Percentiles rank a stretch among this genome's conserved stretches.
Evolutionary conservation across 495 filamentous ascomycete species (phyloP).

Genomic region (Hypoxylon rickii): DNA sequence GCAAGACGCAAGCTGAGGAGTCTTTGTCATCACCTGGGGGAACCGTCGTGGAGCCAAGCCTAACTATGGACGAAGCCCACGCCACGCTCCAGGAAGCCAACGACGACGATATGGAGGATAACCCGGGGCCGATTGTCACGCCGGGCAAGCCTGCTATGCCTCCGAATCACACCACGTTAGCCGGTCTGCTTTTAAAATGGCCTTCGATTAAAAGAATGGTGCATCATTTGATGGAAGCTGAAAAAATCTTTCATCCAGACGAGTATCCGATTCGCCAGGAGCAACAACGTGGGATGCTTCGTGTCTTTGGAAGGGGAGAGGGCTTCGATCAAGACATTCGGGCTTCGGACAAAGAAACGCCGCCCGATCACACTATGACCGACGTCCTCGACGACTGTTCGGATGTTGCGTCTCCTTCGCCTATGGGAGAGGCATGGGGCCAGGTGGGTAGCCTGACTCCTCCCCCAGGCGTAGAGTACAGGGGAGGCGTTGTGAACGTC

Average conservation of each 20-base stretch:
- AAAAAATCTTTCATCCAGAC: constrained; percentile 65
- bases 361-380: constrained; percentile 37
- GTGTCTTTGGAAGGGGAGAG: constrained; percentile 80
- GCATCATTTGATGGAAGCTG: constrained; percentile 44
- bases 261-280: constrained; percentile 71
- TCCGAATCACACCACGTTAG: constrained; percentile 78
- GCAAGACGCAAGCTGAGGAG: constrained; percentile 31
- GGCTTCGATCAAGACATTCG: constrained; percentile 56
- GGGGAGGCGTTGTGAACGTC: constrained; percentile 57
- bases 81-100: constrained; percentile 42
- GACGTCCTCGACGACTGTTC: constrained; percentile 47
- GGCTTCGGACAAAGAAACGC: constrained; percentile 41
- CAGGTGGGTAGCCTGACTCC: constrained; percentile 54
- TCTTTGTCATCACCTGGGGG: constrained; percentile 34
- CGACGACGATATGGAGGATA: constrained; percentile 49
- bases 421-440: constrained; percentile 51
- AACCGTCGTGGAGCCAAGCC: constrained; percentile 34
- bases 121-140: constrained; percentile 49
- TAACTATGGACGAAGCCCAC: constrained; percentile 40
- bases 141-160: constrained; percentile 69
- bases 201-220: constrained; percentile 64
- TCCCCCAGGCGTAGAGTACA: constrained; percentile 41
- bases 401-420: constrained; percentile 55
- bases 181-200: constrained; percentile 77
- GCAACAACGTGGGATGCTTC: constrained; percentile 72